Percentiles rank a stretch among this genome's conserved stretches.
Evolutionary conservation across 495 filamentous ascomycete genomes (phyloP).

Genomic region (Neurospora intermedia): DNA sequence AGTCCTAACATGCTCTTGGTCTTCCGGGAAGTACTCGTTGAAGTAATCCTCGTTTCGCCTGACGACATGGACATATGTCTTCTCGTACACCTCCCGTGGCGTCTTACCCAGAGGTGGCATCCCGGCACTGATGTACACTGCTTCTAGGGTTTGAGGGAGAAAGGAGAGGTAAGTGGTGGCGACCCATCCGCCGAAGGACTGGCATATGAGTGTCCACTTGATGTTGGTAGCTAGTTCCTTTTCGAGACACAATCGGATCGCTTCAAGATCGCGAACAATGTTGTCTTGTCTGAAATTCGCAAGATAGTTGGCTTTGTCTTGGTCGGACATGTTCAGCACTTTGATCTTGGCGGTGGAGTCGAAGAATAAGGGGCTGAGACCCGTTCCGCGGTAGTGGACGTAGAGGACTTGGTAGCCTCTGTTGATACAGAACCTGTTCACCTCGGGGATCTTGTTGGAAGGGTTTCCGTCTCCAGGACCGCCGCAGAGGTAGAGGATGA

Average conservation of each 20-base stretch:
- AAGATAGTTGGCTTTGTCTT: slow-evolving; percentile 58
- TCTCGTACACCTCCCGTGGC: slow-evolving; percentile 62
- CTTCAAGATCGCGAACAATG: slow-evolving; percentile 80
- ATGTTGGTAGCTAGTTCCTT: slow-evolving; percentile 12
- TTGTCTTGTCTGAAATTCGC: slow-evolving; percentile 77
- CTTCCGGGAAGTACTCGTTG: slow-evolving; percentile 56
- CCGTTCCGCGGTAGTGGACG: slow-evolving; percentile 79
- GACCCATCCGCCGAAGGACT: slow-evolving; percentile 86
- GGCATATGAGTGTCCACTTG: slow-evolving; percentile 70
- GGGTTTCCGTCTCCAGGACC: slow-evolving; percentile 63
- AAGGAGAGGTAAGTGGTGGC: slow-evolving; percentile 68
- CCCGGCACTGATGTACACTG: slow-evolving; percentile 73
- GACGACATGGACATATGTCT: slow-evolving; percentile 50
- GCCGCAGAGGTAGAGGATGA: slow-evolving; percentile 48
- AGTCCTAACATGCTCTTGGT: slow-evolving; percentile 52
- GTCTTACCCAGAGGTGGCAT: slow-evolving; percentile 58
- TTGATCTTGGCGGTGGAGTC: slow-evolving; percentile 38
- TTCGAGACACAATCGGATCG: slow-evolving; percentile 53
- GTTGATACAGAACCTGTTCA: slow-evolving; percentile 51
- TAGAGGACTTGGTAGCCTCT: slow-evolving; percentile 73
- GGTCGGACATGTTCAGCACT: slow-evolving; percentile 9
- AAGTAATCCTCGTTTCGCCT: slow-evolving; percentile 60
- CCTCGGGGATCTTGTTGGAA: slow-evolving; percentile 47
- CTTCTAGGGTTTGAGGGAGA: slow-evolving; percentile 56
- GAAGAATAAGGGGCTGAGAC: slow-evolving; percentile 62